Conservation (phyloP, 129 eudicot species). For the Helianthus annuus region DNA sequence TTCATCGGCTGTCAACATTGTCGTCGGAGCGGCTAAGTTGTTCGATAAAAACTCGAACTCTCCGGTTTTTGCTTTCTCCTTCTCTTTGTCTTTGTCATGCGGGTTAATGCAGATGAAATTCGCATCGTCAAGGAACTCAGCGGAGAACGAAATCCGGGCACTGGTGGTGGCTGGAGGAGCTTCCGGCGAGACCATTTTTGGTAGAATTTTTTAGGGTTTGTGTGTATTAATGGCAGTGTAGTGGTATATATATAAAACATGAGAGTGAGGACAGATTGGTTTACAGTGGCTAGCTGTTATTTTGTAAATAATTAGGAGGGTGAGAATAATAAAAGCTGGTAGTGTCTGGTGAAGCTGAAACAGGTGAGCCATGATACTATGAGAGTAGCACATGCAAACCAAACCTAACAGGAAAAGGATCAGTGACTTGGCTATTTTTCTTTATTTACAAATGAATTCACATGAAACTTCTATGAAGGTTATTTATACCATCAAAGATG, state of each 20-base stretch:
- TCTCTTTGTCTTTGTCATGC: constrained; percentile 23
- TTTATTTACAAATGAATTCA: not conserved
- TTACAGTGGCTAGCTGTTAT: constrained; percentile 23
- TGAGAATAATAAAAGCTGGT: constrained; percentile 42
- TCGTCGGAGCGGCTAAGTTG: constrained; percentile 24
- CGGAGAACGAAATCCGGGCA: constrained; percentile 82
- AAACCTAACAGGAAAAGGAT: not conserved
- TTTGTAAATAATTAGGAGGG: constrained; percentile 35
- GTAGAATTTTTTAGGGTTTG: not conserved
- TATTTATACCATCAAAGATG: no score
- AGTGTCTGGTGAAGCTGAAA: constrained; percentile 74
- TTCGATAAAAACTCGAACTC: constrained; percentile 77
- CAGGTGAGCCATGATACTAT: constrained; percentile 58
- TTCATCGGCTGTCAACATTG: constrained; percentile 76
- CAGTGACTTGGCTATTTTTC: not conserved
- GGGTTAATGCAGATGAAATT: constrained; percentile 66
- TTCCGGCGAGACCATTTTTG: constrained; percentile 57
- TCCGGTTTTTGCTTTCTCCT: constrained; percentile 24
- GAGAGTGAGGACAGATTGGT: constrained; percentile 14
- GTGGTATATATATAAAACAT: constrained; percentile 36
- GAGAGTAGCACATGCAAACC: constrained; percentile 1
- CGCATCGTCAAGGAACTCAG: constrained; percentile 69
- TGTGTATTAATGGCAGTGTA: not conserved
- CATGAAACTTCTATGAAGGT: no score
- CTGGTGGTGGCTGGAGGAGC: constrained; percentile 35